A percentile compares a stretch with the other conserved stretches of the same genome.
phyloP scores from a whole-genome alignment of 495 filamentous ascomycete genomes.

The Hyaloscypha finlandica region DNA sequence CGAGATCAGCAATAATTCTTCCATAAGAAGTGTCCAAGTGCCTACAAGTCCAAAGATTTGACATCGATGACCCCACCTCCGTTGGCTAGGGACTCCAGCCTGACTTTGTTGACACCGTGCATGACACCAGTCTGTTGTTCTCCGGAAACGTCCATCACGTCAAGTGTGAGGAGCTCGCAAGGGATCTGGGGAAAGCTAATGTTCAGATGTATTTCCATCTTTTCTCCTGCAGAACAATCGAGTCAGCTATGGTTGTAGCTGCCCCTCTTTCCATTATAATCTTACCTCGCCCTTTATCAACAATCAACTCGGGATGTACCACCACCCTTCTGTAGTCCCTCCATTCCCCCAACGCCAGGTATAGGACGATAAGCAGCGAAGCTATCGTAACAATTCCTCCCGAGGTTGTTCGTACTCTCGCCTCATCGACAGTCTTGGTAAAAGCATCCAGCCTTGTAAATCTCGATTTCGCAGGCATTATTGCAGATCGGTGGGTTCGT shows the following conservation, averaged over 20 bases:
- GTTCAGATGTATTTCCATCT: conserved; percentile 99
- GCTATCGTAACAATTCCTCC: conserved; percentile 93
- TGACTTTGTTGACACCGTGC: conserved; percentile 88
- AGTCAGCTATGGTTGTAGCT: conserved; percentile 15
- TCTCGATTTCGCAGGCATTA: conserved; percentile 71
- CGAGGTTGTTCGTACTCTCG: conserved; percentile 93
- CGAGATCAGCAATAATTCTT: background rate
- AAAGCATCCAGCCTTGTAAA: conserved; percentile 98
- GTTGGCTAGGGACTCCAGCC: conserved; percentile 68
- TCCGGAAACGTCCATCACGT: conserved; percentile 98
- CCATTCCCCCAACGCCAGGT: conserved; percentile 94
- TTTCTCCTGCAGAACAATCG: conserved; percentile 64
- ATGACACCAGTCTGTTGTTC: conserved; percentile 92
- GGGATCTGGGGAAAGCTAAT: conserved; percentile 93
- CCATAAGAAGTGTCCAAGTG: background rate
- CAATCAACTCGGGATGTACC: conserved; percentile 88
- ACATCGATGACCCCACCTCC: conserved; percentile 79
- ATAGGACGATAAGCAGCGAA: conserved; percentile 83
- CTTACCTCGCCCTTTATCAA: conserved; percentile 93
- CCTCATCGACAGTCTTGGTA: conserved; percentile 98
- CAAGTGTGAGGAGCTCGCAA: conserved; percentile 92
- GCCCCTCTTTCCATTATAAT: background rate
- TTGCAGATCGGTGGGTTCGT: conserved; percentile 7
- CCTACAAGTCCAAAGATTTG: conserved; percentile 71
- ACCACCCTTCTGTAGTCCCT: conserved; percentile 83